Evolutionary conservation across 495 filamentous ascomycete genomes (phyloP).

Genomic region (Rhizodiscina lignyota): DNA sequence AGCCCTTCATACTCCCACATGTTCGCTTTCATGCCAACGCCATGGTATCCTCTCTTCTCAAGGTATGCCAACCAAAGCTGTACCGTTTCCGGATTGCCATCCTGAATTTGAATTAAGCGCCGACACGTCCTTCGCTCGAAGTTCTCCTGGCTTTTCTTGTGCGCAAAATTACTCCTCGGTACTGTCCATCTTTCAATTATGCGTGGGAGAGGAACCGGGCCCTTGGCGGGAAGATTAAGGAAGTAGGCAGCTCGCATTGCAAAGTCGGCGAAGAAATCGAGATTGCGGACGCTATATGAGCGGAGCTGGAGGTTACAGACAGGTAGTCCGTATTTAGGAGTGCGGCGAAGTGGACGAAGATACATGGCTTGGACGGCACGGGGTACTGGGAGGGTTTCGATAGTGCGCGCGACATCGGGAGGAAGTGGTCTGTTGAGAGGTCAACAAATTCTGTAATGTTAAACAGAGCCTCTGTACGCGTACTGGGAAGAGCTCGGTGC

Average conservation of each 20-base stretch:
- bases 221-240: slow-evolving; percentile 67
- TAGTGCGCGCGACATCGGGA: too few species aligned
- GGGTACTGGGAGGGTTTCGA: slow-evolving; percentile 38
- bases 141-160: slow-evolving; percentile 96
- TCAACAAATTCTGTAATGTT: not conserved
- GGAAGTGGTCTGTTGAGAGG: not conserved
- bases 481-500: not conserved
- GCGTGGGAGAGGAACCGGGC: slow-evolving; percentile 76
- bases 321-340: slow-evolving; percentile 56
- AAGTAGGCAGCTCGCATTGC: slow-evolving; percentile 91
- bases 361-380: slow-evolving; percentile 71
- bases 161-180: slow-evolving; percentile 71
- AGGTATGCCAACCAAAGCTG: slow-evolving; percentile 84
- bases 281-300: slow-evolving; percentile 77
- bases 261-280: slow-evolving; percentile 92
- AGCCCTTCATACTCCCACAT: slow-evolving; percentile 73
- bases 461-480: not conserved
- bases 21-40: slow-evolving; percentile 97
- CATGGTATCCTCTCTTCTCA: slow-evolving; percentile 78
- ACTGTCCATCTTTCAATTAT: slow-evolving; percentile 90
- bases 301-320: slow-evolving; percentile 83
- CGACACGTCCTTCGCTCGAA: slow-evolving; percentile 82
- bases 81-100: slow-evolving; percentile 77
- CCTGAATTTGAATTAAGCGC: slow-evolving; percentile 80
- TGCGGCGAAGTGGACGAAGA: slow-evolving; percentile 64